Conservation (phyloP, 352 stramenopile genomes). For the Salisapilia sapeloensis region DNA sequence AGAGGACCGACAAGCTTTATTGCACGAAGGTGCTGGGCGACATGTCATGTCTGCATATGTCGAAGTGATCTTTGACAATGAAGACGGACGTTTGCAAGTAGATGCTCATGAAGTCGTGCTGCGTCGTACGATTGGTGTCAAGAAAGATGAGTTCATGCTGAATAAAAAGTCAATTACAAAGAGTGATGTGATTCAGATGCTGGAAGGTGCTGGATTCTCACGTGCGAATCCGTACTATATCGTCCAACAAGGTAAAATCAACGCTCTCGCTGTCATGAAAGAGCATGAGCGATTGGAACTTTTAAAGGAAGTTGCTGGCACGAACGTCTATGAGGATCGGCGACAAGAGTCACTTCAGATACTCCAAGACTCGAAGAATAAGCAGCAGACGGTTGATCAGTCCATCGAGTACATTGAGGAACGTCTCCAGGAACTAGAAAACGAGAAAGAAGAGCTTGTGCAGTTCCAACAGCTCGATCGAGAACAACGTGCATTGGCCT, state of each 20-base stretch:
- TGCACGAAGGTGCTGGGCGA: constrained; percentile 91
- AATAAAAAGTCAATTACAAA: constrained; percentile 97
- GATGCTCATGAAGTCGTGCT: constrained; percentile 90
- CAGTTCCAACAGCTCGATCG: constrained; percentile 92
- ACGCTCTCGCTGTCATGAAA: constrained; percentile 96
- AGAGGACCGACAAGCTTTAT: constrained; percentile 85
- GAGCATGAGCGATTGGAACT: constrained; percentile 93
- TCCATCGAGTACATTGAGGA: constrained; percentile 92
- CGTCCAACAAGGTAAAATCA: constrained; percentile 99
- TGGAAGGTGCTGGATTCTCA: constrained; percentile 98
- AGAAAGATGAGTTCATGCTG: constrained; percentile 99
- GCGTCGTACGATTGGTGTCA: constrained; percentile 95
- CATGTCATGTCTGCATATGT: constrained; percentile 96
- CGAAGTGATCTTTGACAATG: constrained; percentile 99
- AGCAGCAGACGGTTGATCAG: constrained; percentile 93
- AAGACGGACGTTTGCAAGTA: constrained; percentile 87
- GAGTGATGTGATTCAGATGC: constrained; percentile 94
- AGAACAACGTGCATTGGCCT: constrained; percentile 91
- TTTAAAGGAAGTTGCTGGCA: constrained; percentile 97
- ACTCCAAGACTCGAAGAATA: constrained; percentile 91
- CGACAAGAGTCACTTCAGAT: constrained; percentile 93
- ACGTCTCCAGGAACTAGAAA: constrained; percentile 88
- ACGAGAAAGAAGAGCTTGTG: constrained; percentile 97
- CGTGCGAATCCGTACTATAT: constrained; percentile 99
- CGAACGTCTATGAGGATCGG: constrained; percentile 98